phyloP scores from a whole-genome alignment of 2,329 filamentous ascomycete species.

The Alternaria sp. region DNA sequence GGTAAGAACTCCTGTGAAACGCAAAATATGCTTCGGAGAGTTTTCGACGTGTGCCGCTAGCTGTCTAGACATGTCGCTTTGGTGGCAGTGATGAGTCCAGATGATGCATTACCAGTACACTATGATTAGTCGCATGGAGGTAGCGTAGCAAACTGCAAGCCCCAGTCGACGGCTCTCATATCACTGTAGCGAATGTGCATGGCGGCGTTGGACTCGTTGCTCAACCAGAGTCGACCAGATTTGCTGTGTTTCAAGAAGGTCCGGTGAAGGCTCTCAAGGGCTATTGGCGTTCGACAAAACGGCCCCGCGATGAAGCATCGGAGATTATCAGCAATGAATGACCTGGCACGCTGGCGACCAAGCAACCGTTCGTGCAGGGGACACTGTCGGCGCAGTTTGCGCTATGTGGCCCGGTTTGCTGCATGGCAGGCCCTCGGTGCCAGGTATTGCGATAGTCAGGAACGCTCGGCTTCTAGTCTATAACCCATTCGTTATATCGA shows the following conservation, averaged over 20 bases:
- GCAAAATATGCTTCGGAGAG: conserved; percentile 22
- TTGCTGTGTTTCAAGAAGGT: conserved; percentile 23
- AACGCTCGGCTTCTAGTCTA: conserved; percentile 16
- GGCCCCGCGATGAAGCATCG: conserved; percentile 22
- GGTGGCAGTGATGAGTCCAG: conserved; percentile 10
- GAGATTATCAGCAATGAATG: conserved; percentile 32
- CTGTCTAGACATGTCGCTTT: conserved; percentile 7
- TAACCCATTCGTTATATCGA: not conserved
- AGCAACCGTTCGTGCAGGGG: conserved; percentile 34
- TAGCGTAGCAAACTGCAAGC: conserved; percentile 8
- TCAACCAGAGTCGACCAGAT: conserved; percentile 11
- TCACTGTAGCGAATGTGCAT: conserved; percentile 8
- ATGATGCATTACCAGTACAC: conserved; percentile 12
- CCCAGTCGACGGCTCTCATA: conserved; percentile 6
- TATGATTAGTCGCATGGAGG: conserved; percentile 18
- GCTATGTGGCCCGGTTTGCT: conserved; percentile 18
- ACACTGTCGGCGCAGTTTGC: conserved; percentile 29
- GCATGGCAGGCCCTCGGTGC: conserved; percentile 22
- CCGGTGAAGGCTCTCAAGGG: conserved; percentile 3
- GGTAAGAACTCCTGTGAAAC: conserved; percentile 13
- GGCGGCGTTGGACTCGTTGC: conserved; percentile 21
- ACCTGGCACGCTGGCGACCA: conserved; percentile 40
- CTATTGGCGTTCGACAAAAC: conserved; percentile 29
- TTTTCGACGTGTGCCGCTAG: conserved; percentile 22
- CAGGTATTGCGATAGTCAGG: conserved; percentile 24